Evolutionary conservation across 768 basidiomycete species (phyloP).

Genomic region (Pholiota conissans): DNA sequence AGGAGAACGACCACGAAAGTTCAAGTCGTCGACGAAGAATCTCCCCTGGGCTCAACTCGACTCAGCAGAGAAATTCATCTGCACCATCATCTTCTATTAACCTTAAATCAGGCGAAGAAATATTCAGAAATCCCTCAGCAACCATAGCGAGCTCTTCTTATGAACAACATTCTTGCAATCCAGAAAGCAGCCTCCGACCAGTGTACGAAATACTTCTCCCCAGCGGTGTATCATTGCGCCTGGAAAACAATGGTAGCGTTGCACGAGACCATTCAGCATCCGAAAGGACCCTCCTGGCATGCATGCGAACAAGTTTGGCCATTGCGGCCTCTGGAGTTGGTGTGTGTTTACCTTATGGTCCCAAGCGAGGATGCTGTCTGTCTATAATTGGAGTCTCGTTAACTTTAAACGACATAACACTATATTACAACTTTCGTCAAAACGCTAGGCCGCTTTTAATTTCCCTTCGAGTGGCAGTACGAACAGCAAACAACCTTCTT

Average conservation of each 20-base stretch:
- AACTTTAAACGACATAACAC: background rate
- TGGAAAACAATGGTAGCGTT: constrained; percentile 62
- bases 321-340: constrained; percentile 61
- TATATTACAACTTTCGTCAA: too few species aligned
- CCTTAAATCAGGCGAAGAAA: background rate
- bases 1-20: background rate
- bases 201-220: background rate
- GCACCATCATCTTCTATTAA: background rate
- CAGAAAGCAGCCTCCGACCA: background rate
- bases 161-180: background rate
- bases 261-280: constrained; percentile 66
- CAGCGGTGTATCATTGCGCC: constrained; percentile 12
- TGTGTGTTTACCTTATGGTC: constrained; percentile 27
- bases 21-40: background rate
- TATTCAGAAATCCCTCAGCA: background rate
- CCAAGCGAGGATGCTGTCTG: background rate
- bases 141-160: background rate
- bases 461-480: too few species aligned
- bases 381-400: too few species aligned
- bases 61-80: background rate
- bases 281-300: constrained; percentile 64
- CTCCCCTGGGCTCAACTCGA: background rate
- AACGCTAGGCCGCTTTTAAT: too few species aligned
- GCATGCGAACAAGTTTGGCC: constrained; percentile 62
- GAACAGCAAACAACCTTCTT: too few species aligned